A percentile compares a stretch with the other conserved stretches of the same genome.
phyloP scores from a whole-genome alignment of 352 stramenopile species.

The Pythium plurisporium region DNA sequence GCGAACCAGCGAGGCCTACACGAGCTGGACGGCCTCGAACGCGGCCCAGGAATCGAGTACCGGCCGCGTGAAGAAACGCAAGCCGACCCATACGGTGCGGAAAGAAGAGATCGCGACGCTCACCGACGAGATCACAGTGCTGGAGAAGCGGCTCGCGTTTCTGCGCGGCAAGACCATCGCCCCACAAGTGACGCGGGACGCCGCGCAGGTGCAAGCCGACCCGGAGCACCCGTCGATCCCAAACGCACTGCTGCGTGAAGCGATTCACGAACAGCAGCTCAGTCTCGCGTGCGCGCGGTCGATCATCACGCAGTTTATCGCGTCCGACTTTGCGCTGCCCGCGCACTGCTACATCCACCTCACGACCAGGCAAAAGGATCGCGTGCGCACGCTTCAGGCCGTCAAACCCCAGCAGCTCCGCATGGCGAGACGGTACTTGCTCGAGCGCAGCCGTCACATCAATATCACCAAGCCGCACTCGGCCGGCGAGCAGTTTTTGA shows the following conservation, averaged over 20 bases:
- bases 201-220: not conserved
- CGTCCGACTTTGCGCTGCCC: constrained; percentile 3
- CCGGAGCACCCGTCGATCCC: constrained; percentile 10
- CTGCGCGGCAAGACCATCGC: constrained; percentile 9
- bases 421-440: constrained; percentile 33
- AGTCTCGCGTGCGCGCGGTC: constrained; percentile 30
- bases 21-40: not conserved
- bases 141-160: constrained; percentile 14
- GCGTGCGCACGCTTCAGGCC: constrained; percentile 24
- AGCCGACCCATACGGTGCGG: constrained; percentile 16
- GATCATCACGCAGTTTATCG: constrained; percentile 28
- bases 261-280: constrained; percentile 33
- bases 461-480: constrained; percentile 29
- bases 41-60: not conserved
- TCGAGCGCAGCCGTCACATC: constrained; percentile 42
- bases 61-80: constrained; percentile 12
- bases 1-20: not conserved
- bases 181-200: not conserved
- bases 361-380: constrained; percentile 22
- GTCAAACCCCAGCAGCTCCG: constrained; percentile 37
- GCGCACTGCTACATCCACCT: constrained; percentile 41
- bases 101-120: constrained; percentile 16
- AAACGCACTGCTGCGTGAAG: constrained; percentile 25
- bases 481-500: constrained; percentile 41
- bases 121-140: constrained; percentile 7